Evolutionary conservation across 352 stramenopile species (phyloP).

Genomic region (Pythium graminicola): DNA sequence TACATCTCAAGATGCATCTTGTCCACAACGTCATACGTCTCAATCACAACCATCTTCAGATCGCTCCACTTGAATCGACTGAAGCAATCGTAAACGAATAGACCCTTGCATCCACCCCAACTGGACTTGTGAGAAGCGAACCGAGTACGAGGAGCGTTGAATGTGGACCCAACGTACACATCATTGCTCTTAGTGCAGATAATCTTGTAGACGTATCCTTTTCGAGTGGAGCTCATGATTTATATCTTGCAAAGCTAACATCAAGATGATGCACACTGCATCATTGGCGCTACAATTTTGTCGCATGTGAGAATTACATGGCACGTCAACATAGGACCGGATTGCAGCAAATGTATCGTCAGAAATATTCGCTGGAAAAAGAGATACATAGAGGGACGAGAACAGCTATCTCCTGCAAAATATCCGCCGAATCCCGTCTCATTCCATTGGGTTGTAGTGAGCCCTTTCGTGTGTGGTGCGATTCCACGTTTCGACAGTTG

Average conservation of each 20-base stretch:
- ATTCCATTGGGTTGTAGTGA: too few species aligned
- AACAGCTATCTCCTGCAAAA: slow-evolving; percentile 11
- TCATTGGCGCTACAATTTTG: slow-evolving; percentile 11
- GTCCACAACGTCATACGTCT: slow-evolving; percentile 18
- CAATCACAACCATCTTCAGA: slow-evolving; percentile 17
- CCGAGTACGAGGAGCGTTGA: slow-evolving; percentile 11
- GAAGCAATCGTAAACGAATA: slow-evolving; percentile 17
- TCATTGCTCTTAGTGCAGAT: slow-evolving; percentile 16
- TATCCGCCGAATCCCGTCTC: slow-evolving; percentile 4
- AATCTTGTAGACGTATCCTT: slow-evolving; percentile 18
- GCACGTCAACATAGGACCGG: slow-evolving; percentile 9
- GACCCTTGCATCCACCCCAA: slow-evolving; percentile 10
- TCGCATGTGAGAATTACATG: slow-evolving; percentile 12
- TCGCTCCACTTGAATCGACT: slow-evolving; percentile 18
- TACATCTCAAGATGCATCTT: slow-evolving; percentile 18
- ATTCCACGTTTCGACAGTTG: too few species aligned
- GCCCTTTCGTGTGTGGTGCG: too few species aligned
- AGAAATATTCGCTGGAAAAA: slow-evolving; percentile 14
- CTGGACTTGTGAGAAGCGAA: slow-evolving; percentile 9
- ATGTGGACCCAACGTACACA: slow-evolving; percentile 15
- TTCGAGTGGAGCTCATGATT: slow-evolving; percentile 14
- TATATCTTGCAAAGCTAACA: slow-evolving; percentile 13
- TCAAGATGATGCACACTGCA: slow-evolving; percentile 10
- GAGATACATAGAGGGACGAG: slow-evolving; percentile 14
- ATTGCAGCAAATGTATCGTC: slow-evolving; percentile 12